Evolutionary conservation across 2,329 filamentous ascomycete species (phyloP).

Genomic region (Acrodontium crateriforme): DNA sequence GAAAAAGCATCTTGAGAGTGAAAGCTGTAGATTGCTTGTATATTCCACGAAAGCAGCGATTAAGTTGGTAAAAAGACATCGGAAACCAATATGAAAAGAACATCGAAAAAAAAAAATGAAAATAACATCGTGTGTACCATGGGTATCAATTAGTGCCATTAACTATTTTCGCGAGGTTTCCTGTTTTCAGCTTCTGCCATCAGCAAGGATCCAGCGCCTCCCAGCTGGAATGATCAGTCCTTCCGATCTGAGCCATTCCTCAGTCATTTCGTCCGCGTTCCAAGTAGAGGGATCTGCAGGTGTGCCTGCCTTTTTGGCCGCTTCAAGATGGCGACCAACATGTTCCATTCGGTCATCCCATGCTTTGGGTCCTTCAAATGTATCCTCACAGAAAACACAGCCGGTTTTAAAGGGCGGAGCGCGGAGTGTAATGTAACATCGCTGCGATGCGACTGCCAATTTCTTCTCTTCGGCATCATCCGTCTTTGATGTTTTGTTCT

Average conservation of each 20-base stretch:
- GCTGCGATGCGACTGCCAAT: slow-evolving; percentile 39
- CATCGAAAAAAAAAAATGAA: too few species aligned
- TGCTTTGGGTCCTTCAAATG: slow-evolving; percentile 48
- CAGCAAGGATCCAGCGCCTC: slow-evolving; percentile 1
- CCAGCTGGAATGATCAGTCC: slow-evolving; percentile 19
- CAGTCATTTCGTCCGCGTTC: slow-evolving; percentile 19
- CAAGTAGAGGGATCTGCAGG: slow-evolving; percentile 22
- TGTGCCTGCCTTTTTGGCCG: slow-evolving; percentile 24
- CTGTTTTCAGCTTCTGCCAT: too few species aligned
- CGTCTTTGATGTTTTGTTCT: slow-evolving; percentile 1
- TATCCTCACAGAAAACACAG: slow-evolving; percentile 52
- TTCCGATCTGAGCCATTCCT: slow-evolving; percentile 27
- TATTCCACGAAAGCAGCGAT: too few species aligned
- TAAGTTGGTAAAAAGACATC: too few species aligned
- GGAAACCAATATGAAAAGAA: too few species aligned
- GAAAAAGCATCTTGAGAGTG: too few species aligned
- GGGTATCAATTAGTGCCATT: too few species aligned
- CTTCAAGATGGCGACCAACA: slow-evolving; percentile 68
- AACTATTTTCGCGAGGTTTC: too few species aligned
- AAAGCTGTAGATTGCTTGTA: too few species aligned
- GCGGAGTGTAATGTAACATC: slow-evolving; percentile 49
- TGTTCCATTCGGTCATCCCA: slow-evolving; percentile 87
- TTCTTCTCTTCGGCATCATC: slow-evolving; percentile 8
- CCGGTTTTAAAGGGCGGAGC: slow-evolving; percentile 44
- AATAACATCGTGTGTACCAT: too few species aligned